Evolutionary conservation across 2,329 filamentous ascomycete genomes (phyloP).

Genomic region (Neofusicoccum umdonicola): DNA sequence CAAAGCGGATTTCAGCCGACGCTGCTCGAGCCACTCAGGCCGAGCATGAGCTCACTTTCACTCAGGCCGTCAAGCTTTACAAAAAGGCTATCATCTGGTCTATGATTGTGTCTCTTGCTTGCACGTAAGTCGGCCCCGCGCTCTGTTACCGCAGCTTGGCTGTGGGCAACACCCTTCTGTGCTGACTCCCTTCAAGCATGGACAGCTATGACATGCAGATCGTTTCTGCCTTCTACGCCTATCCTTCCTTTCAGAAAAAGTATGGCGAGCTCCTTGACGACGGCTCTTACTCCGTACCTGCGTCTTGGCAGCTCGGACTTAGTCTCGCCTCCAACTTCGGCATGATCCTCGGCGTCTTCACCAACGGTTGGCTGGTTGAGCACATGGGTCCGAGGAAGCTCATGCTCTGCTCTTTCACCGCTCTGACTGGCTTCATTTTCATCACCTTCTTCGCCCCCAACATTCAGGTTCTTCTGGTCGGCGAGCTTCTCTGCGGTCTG

Average conservation of each 20-base stretch:
- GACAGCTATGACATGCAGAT: slow-evolving; percentile 81
- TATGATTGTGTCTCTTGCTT: slow-evolving; percentile 72
- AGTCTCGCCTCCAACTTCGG: slow-evolving; percentile 47
- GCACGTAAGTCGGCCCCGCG: background rate
- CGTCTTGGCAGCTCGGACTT: slow-evolving; percentile 45
- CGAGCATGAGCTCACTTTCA: background rate
- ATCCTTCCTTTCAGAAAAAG: slow-evolving; percentile 44
- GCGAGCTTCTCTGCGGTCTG: slow-evolving; percentile 45
- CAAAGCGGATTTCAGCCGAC: background rate
- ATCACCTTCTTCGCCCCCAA: slow-evolving; percentile 47
- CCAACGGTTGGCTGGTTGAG: slow-evolving; percentile 47
- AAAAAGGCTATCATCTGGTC: slow-evolving; percentile 85
- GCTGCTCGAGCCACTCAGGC: background rate
- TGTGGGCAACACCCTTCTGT: background rate
- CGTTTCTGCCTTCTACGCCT: slow-evolving; percentile 70
- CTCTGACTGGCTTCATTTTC: slow-evolving; percentile 42
- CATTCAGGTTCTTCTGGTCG: slow-evolving; percentile 40
- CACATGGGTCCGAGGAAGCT: slow-evolving; percentile 44
- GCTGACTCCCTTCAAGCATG: slow-evolving; percentile 68
- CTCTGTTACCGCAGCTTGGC: background rate
- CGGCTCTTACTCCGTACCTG: slow-evolving; percentile 41
- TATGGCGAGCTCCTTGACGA: slow-evolving; percentile 38
- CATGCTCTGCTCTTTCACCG: slow-evolving; percentile 40
- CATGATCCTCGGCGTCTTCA: slow-evolving; percentile 44
- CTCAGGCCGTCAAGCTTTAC: slow-evolving; percentile 47